Percentiles rank a stretch among this genome's conserved stretches.
These are phyloP conservation scores for Aspergillus leporis DNA, from an alignment of 495 filamentous ascomycete species.

Conservation along the genomic window DNA sequence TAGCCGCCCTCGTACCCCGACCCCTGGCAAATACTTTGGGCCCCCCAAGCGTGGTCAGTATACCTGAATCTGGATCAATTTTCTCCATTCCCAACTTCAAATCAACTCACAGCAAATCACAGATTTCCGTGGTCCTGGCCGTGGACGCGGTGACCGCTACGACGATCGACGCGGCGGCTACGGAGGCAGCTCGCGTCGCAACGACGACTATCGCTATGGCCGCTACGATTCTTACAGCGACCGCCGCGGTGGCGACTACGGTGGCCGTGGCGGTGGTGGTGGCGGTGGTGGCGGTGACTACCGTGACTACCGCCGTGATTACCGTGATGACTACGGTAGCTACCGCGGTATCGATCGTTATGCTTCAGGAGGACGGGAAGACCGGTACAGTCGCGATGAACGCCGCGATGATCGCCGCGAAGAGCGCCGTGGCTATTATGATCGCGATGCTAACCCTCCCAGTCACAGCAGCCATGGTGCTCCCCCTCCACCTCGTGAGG, in stretches of 20 bases:
- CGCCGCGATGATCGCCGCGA: slow-evolving; percentile 57
- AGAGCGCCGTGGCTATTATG: slow-evolving; percentile 65
- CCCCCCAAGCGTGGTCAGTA: slow-evolving; percentile 93
- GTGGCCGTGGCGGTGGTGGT: slow-evolving; percentile 41
- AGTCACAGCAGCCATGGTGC: slow-evolving; percentile 52
- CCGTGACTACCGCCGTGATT: slow-evolving; percentile 48
- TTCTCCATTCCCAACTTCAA: not conserved
- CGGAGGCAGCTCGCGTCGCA: slow-evolving; percentile 50
- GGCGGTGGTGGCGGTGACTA: slow-evolving; percentile 47
- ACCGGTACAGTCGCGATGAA: slow-evolving; percentile 67
- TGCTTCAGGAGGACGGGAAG: slow-evolving; percentile 58
- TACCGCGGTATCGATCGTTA: slow-evolving; percentile 64
- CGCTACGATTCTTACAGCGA: slow-evolving; percentile 62
- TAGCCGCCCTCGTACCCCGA: slow-evolving; percentile 90
- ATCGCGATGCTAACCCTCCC: slow-evolving; percentile 55
- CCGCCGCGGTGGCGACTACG: slow-evolving; percentile 45
- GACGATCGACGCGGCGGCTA: slow-evolving; percentile 62
- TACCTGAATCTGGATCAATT: not conserved
- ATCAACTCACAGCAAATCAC: slow-evolving; percentile 25
- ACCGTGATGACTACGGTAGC: slow-evolving; percentile 49
- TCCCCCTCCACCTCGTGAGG: not conserved
- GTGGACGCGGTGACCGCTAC: slow-evolving; percentile 42
- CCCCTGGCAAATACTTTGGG: slow-evolving; percentile 98
- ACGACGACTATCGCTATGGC: slow-evolving; percentile 47
- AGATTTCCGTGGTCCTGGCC: slow-evolving; percentile 56